Evolutionary conservation across 495 filamentous ascomycete genomes (phyloP).

Genomic region (Penicillium riverlandense): DNA sequence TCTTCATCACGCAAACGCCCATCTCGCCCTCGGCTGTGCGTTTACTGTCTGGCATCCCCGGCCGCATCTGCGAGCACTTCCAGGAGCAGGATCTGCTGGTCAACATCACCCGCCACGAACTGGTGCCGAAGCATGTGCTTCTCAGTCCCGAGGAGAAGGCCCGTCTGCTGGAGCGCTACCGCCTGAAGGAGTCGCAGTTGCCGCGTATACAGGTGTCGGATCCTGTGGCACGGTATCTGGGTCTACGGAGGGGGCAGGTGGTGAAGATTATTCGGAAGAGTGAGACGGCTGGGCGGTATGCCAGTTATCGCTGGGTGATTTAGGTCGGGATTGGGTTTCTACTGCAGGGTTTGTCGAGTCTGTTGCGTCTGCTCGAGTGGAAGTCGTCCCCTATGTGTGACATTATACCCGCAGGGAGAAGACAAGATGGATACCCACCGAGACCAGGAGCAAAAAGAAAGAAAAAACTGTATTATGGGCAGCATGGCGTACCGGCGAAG

Average conservation of each 20-base stretch:
- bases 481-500: slow-evolving; percentile 43
- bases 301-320: slow-evolving; percentile 60
- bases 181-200: slow-evolving; percentile 94
- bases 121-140: slow-evolving; percentile 89
- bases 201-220: slow-evolving; percentile 86
- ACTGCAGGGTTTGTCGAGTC: not conserved
- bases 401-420: not conserved
- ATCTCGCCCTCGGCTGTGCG: slow-evolving; percentile 69
- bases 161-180: slow-evolving; percentile 74
- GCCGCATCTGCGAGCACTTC: slow-evolving; percentile 83
- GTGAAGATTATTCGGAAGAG: slow-evolving; percentile 95
- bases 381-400: no score
- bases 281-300: slow-evolving; percentile 51
- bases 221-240: slow-evolving; percentile 87
- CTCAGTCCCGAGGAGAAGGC: slow-evolving; percentile 85
- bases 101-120: slow-evolving; percentile 96
- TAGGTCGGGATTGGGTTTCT: slow-evolving; percentile 20
- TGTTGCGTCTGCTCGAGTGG: no score
- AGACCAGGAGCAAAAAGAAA: slow-evolving; percentile 17
- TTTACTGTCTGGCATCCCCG: slow-evolving; percentile 68
- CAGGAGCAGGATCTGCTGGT: slow-evolving; percentile 91
- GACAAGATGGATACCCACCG: not conserved
- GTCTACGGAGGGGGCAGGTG: slow-evolving; percentile 86
- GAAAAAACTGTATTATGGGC: slow-evolving; percentile 35
- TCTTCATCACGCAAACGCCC: slow-evolving; percentile 75